Evolutionary conservation across 129 eudicot genomes (phyloP), one percentile per base, ranked within the genome.

Genomic region (Solidago caesia): DNA sequence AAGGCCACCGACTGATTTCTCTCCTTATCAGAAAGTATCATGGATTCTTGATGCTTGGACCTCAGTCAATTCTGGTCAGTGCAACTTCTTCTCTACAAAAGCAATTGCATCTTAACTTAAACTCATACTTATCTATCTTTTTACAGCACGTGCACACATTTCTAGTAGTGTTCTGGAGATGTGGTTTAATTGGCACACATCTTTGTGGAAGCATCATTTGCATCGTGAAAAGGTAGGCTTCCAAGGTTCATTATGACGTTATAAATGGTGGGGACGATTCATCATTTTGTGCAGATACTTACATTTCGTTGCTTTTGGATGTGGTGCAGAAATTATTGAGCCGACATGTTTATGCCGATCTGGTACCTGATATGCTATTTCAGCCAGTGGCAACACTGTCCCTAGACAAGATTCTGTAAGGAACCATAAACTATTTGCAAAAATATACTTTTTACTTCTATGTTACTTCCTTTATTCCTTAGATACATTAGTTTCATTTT

Each of bases 161-260:
- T 78, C 91, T 47, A 85, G 92, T 82, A 82, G 82, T 72, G 84
- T 79, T 63, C 78, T 65, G 39, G 99, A 89, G 72, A 82, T 95
- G 97, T 95, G 99, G 99, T 87, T 87, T 78, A 91, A 80, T 25
- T 95, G 99, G 99, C 99, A 95, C 74, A 68, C 84, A 57, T 89
- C 85, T 44, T 79, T 91, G 86, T 95, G 99, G 99, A 84, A 70
- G 64, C 67, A 68, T 73, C 68, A 75, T 21, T 72, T 75, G 70
- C 49, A 58, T 63, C 78, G 43, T 77, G 76, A 63, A 3, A 76
- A 87, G 97, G 97, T 87, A 83, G 68, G 13, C 44, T 6, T 74
- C 62, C 3, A 45, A 10, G 68, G 61, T 59, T 42, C 49, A 43
- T 63, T 68, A 63, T 15, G 10, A 52, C 47, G 39, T 71, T 43